Base-by-base conservation (phyloP, 164 flowering plant species). In the Berberis vulgaris region DNA sequence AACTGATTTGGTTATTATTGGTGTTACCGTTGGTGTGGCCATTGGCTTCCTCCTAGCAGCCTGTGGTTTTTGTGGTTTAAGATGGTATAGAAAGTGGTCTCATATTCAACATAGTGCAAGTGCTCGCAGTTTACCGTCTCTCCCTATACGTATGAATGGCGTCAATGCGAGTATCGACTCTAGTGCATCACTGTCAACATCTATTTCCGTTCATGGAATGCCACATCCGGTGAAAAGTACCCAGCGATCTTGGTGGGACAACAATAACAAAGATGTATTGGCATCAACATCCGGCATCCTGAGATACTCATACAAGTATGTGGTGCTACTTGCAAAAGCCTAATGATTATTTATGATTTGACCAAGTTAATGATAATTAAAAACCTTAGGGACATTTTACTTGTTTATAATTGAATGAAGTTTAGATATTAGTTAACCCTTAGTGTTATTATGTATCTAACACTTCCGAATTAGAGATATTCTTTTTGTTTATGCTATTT, bases 221-320 rank as follows among this genome's bases (percentile, higher is more conserved):
- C 75, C 69, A 1, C 46, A 65, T 63, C 60, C 47, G 40, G 69
- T 71, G 50, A 83, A 72, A 63, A 77, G 61, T 67, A 57, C 75
- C 49, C 81, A 60, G 42, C 67, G 67, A 57, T 76, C 81, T 47
- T 78, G 85, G 90, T 82, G 91, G 97, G 81, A 73, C 63, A 75
- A 68, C 67, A 83, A 77, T 11, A 78, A 65, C 66, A 86, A 86
- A 73, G 91, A 88, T 65, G 70, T 65, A 1, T 60, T 83, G 65
- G 71, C 77, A 74, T 85, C 99, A 44, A 70, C 74, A 40, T 83
- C 97, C 47, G 95, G 97, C 69, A 73, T 91, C 50, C 87, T 80
- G 47, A 85, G 78, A 80, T 89, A 95, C 81, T 66, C 78, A 5
- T 91, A 89, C 92, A 95, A 91, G 99, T 93, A 83, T 56, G 89